phyloP scores from a whole-genome alignment of 2,329 filamentous ascomycete species.

The Colletotrichum cuscutae region DNA sequence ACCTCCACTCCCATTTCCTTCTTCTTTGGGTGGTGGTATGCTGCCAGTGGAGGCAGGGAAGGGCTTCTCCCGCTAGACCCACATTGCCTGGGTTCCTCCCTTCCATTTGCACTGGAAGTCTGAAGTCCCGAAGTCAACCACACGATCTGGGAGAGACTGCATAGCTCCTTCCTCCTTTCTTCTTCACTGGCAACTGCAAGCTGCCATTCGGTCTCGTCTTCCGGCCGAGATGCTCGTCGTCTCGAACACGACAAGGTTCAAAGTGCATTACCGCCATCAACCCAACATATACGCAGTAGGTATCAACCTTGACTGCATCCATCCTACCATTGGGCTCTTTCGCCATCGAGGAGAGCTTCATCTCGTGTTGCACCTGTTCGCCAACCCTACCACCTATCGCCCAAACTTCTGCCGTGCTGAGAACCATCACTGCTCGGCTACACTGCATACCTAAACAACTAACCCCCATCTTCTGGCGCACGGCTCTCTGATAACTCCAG shows the following conservation, averaged over 20 bases:
- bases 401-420: conserved; percentile 3
- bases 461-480: neutral
- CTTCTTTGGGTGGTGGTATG: neutral
- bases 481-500: conserved; percentile 2
- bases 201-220: neutral
- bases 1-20: neutral
- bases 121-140: no score
- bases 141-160: neutral
- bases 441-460: no score
- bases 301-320: neutral
- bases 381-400: conserved; percentile 4
- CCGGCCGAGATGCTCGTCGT: neutral
- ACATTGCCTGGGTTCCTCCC: conserved; percentile 10
- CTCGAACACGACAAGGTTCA: neutral
- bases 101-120: neutral
- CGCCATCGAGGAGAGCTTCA: neutral
- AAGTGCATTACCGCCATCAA: neutral
- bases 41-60: conserved; percentile 14
- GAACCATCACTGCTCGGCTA: conserved; percentile 4
- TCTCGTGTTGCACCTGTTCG: conserved; percentile 4
- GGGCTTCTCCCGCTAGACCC: conserved; percentile 13
- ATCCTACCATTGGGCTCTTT: neutral
- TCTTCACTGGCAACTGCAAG: neutral
- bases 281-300: no score
- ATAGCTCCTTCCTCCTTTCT: neutral